Base-by-base conservation (phyloP, 306 rosid species). In the Fragaria ananassa region DNA sequence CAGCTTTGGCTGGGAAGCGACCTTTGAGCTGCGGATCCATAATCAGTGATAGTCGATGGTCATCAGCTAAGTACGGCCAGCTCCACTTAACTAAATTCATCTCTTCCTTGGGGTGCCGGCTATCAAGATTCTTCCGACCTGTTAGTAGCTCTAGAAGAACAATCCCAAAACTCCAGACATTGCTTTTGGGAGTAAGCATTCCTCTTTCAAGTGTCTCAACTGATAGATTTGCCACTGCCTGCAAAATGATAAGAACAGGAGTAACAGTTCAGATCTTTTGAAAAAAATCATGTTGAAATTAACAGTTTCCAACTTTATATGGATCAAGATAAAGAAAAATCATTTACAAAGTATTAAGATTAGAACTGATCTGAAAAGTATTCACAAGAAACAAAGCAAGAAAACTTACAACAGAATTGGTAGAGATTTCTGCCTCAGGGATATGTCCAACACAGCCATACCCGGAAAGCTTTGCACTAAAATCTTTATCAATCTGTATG, bases 381-480 rank as follows among this genome's bases (percentile, higher is more conserved):
- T 51, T 15, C 14, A 71, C 41, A 23, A 15, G n/a, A 46, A 23
- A 70, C 62, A 27, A 39, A 42, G 25, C 2, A 1, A 42, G 75
- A 63, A 74, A 70, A 89, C 96, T 84, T 84, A 92, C 97, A 27
- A 96, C 87, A 31, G 98, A 89, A 77, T 84, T 89, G 81, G 82
- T 89, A 14, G 97, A 81, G 54, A 92, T 91, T 84, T 96, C 98
- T 41, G 90, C 80, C 81, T 96, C 99, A 0, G 91, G 97, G 88
- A 91, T 86, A 17, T 96, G 97, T 19, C 99, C 93, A 34, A 91
- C 96, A 72, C 98, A 96, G 76, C 99, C 99, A 70, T 96, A 96
- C 74, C 99, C 99, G 8, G 99, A 96, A 72, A 96, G 99, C 88
- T 96, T 96, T n/a, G 99, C 99, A 65, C 96, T 92, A 77, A 96